Conservation (phyloP, 768 basidiomycete genomes). For the Rickenella mellea region DNA sequence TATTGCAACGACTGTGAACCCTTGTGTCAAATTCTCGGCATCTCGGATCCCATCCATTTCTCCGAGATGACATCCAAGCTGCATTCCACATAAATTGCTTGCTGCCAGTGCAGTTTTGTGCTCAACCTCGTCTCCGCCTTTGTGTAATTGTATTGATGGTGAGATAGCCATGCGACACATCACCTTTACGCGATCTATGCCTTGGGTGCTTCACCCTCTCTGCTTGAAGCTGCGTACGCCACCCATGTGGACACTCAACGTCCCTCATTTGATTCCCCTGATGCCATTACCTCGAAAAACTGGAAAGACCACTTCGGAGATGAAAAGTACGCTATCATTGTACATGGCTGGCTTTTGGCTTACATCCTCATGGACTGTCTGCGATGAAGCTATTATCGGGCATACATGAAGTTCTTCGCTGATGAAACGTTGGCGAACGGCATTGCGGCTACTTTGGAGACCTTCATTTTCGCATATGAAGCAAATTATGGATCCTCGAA, state of each 20-base stretch:
- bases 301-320: slow-evolving; percentile 50
- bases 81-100: too few species aligned
- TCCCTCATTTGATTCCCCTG: slow-evolving; percentile 33
- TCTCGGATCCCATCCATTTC: too few species aligned
- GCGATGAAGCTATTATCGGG: slow-evolving; percentile 41
- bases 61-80: too few species aligned
- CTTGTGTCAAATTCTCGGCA: too few species aligned
- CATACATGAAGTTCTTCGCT: slow-evolving; percentile 50
- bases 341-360: neutral
- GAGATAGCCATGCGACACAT: slow-evolving; percentile 49
- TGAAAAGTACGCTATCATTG: slow-evolving; percentile 30
- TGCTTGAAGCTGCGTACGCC: slow-evolving; percentile 34
- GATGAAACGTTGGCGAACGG: slow-evolving; percentile 30
- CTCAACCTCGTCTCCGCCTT: too few species aligned
- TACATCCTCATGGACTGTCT: neutral
- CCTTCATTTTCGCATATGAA: slow-evolving; percentile 37
- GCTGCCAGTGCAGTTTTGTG: too few species aligned
- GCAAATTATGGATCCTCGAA: neutral
- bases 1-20: too few species aligned
- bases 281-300: slow-evolving; percentile 34
- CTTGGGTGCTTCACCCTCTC: slow-evolving; percentile 38
- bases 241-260: slow-evolving; percentile 28
- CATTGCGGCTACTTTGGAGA: slow-evolving; percentile 39
- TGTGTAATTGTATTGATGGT: too few species aligned
- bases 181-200: slow-evolving; percentile 49